Evolutionary conservation across 75 land plant genomes (phyloP).

Genomic region (Pinus tabuliformis): DNA sequence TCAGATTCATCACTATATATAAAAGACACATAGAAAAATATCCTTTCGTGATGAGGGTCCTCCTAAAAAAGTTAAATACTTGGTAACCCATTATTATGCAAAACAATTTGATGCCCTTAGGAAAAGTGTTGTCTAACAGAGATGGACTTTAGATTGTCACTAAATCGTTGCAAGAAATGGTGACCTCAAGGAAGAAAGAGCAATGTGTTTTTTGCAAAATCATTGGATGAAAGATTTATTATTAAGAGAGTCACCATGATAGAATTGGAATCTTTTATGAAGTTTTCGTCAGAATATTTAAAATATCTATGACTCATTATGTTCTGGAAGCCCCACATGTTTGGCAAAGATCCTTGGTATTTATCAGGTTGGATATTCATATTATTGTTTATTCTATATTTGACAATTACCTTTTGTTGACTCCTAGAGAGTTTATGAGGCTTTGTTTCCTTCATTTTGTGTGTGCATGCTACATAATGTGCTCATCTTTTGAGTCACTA

Average conservation of each 20-base stretch:
- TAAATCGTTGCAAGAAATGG: conserved; percentile 90
- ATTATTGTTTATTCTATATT: background rate
- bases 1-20: conserved; percentile 26
- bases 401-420: background rate
- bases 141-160: conserved; percentile 69
- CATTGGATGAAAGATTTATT: conserved; percentile 88
- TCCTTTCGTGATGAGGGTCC: conserved; percentile 57
- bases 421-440: background rate
- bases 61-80: conserved; percentile 58
- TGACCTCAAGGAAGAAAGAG: conserved; percentile 97
- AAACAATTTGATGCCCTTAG: conserved; percentile 83
- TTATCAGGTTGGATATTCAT: conserved; percentile 61
- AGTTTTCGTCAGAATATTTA: conserved; percentile 88
- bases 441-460: conserved; percentile 1
- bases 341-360: conserved; percentile 93
- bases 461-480: background rate
- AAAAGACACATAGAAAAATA: conserved; percentile 47
- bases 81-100: conserved; percentile 84
- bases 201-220: conserved; percentile 94
- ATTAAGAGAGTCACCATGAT: conserved; percentile 90
- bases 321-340: conserved; percentile 90
- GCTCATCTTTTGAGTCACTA: conserved; percentile 32
- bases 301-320: conserved; percentile 66
- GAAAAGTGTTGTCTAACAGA: conserved; percentile 78
- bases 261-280: conserved; percentile 84